phyloP scores from a whole-genome alignment of 1,284 basidiomycete genomes.

The Moesziomyces sp. region DNA sequence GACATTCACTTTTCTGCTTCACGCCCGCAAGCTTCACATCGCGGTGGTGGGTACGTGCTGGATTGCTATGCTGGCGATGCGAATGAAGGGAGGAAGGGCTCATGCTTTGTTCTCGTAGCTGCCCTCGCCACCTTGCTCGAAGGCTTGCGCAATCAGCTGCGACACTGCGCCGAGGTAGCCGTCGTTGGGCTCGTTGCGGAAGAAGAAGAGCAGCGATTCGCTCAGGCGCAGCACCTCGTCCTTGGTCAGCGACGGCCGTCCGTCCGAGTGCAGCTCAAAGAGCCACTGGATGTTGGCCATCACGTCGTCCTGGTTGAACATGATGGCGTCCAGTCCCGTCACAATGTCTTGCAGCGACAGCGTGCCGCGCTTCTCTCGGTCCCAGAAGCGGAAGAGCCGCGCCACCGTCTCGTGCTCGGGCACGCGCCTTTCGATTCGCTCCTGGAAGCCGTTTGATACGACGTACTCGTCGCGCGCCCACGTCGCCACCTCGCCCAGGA shows the following conservation, averaged over 20 bases:
- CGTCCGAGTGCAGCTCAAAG: constrained; percentile 88
- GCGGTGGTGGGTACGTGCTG: no score
- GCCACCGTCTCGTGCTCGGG: constrained; percentile 61
- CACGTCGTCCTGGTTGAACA: constrained; percentile 79
- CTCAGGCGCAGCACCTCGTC: constrained; percentile 92
- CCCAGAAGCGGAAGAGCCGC: constrained; percentile 62
- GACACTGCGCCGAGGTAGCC: constrained; percentile 79
- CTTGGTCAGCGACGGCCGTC: constrained; percentile 91
- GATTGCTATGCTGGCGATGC: no score
- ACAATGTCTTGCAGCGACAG: constrained; percentile 78
- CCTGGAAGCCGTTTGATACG: constrained; percentile 71
- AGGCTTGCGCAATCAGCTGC: constrained; percentile 60
- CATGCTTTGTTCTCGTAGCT: constrained; percentile 43
- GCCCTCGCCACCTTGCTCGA: constrained; percentile 55
- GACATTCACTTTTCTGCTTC: no score
- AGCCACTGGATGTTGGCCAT: constrained; percentile 99
- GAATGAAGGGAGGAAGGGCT: background rate
- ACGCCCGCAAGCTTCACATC: no score
- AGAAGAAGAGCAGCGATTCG: constrained; percentile 85
- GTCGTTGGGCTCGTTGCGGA: constrained; percentile 96
- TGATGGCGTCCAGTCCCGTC: constrained; percentile 85
- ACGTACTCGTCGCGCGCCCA: constrained; percentile 97
- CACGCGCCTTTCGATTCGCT: constrained; percentile 63
- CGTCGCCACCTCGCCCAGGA: constrained; percentile 90
- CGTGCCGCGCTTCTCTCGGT: constrained; percentile 58